Conservation (phyloP, 1,284 basidiomycete species). For the Albatrellus sp. region DNA sequence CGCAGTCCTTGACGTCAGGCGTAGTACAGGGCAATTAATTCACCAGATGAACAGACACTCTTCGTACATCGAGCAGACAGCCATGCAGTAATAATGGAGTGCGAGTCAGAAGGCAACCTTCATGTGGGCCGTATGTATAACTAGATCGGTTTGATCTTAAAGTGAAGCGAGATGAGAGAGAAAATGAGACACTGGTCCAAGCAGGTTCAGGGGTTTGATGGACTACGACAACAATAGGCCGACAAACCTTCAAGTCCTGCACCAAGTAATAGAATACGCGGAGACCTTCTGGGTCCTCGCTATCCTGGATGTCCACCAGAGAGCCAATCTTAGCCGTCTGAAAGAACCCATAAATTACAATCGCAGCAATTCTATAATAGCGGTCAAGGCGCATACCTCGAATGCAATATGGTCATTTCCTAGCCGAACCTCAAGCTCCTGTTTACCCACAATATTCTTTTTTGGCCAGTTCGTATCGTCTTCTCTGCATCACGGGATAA, state of each 20-base stretch:
- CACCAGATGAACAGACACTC: no score
- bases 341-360: background rate
- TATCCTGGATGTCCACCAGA: conserved; percentile 92
- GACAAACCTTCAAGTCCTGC: conserved; percentile 84
- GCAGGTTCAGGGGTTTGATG: conserved; percentile 1
- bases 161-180: conserved; percentile 93
- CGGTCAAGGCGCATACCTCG: conserved; percentile 54
- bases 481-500: conserved; percentile 50
- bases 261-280: conserved; percentile 99
- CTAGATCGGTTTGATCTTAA: conserved; percentile 99
- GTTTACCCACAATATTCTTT: conserved; percentile 96
- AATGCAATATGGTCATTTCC: conserved; percentile 97
- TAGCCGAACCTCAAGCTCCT: conserved; percentile 91
- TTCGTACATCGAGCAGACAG: no score
- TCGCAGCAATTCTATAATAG: background rate
- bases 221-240: conserved; percentile 2
- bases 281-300: conserved; percentile 93
- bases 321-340: conserved; percentile 98
- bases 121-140: background rate
- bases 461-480: conserved; percentile 98
- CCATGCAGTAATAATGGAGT: no score
- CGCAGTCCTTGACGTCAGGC: no score
- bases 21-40: no score
- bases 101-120: no score
- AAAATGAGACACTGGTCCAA: conserved; percentile 84